Evolutionary conservation across 1,139 yeast species (phyloP).

Genomic region (Yamadazyma mexicana): DNA sequence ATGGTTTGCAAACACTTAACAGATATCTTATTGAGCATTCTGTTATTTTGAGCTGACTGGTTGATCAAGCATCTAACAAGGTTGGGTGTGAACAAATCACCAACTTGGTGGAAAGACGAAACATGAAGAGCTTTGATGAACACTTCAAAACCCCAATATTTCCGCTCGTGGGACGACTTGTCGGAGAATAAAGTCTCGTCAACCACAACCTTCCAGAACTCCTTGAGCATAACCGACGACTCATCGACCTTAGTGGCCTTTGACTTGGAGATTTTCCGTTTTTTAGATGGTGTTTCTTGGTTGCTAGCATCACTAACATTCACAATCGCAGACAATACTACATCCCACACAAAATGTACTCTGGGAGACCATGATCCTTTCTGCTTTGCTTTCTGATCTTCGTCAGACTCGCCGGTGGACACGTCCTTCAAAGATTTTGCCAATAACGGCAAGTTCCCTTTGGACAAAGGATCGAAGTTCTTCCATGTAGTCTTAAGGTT

Average conservation of each 20-base stretch:
- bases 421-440: slow-evolving; percentile 68
- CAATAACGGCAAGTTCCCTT: slow-evolving; percentile 61
- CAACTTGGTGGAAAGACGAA: slow-evolving; percentile 29
- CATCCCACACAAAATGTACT: slow-evolving; percentile 81
- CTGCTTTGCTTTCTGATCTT: slow-evolving; percentile 35
- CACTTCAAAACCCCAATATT: slow-evolving; percentile 82
- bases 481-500: slow-evolving; percentile 58
- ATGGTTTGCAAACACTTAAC: slow-evolving; percentile 49
- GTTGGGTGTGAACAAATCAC: slow-evolving; percentile 56
- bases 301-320: slow-evolving; percentile 5
- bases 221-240: slow-evolving; percentile 45
- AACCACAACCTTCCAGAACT: slow-evolving; percentile 78
- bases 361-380: slow-evolving; percentile 77
- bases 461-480: slow-evolving; percentile 67
- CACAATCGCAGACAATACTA: slow-evolving; percentile 42
- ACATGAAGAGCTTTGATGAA: slow-evolving; percentile 48
- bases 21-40: slow-evolving; percentile 70
- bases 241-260: slow-evolving; percentile 29
- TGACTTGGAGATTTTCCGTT: slow-evolving; percentile 30
- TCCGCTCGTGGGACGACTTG: slow-evolving; percentile 81
- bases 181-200: slow-evolving; percentile 80
- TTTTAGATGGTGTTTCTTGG: slow-evolving; percentile 19
- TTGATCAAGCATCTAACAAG: slow-evolving; percentile 73
- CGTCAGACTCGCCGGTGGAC: slow-evolving; percentile 36
- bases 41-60: slow-evolving; percentile 67